phyloP scores from a whole-genome alignment of 306 rosid species.

The Acmispon strigosus region DNA sequence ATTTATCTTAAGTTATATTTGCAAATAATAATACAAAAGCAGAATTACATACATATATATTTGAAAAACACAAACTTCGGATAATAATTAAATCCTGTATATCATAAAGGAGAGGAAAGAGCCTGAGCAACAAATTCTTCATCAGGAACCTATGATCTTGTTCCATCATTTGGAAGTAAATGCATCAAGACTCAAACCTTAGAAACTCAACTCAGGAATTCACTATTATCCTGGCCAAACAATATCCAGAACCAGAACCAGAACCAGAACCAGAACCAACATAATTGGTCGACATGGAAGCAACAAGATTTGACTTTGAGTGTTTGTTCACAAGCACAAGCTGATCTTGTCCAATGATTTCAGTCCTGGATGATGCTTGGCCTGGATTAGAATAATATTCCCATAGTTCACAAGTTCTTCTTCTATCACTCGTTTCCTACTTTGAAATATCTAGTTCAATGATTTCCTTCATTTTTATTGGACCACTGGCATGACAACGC shows the following conservation, averaged over 20 bases:
- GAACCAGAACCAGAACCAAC: slow-evolving; percentile 49
- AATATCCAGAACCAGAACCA: too few species aligned
- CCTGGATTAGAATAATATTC: too few species aligned
- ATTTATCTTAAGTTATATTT: too few species aligned
- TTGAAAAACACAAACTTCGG: not conserved
- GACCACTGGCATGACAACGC: not conserved
- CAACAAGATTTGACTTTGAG: too few species aligned
- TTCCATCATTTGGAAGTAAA: slow-evolving; percentile 22
- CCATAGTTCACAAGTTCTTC: not conserved
- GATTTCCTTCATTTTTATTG: not conserved
- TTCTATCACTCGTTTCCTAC: not conserved
- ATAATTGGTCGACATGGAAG: too few species aligned
- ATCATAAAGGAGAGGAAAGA: not conserved
- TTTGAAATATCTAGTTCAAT: not conserved
- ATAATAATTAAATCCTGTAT: not conserved
- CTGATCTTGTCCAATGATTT: not conserved
- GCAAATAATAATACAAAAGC: not conserved
- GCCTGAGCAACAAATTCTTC: slow-evolving; percentile 28
- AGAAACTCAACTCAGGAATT: slow-evolving; percentile 39
- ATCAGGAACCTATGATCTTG: not conserved
- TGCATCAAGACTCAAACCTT: slow-evolving; percentile 7
- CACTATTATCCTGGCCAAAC: slow-evolving; percentile 45
- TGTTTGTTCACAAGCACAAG: not conserved
- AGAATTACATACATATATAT: not conserved
- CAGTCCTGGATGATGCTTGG: too few species aligned